phyloP scores from a whole-genome alignment of 2,329 filamentous ascomycete species.

The Aciculosporium take region DNA sequence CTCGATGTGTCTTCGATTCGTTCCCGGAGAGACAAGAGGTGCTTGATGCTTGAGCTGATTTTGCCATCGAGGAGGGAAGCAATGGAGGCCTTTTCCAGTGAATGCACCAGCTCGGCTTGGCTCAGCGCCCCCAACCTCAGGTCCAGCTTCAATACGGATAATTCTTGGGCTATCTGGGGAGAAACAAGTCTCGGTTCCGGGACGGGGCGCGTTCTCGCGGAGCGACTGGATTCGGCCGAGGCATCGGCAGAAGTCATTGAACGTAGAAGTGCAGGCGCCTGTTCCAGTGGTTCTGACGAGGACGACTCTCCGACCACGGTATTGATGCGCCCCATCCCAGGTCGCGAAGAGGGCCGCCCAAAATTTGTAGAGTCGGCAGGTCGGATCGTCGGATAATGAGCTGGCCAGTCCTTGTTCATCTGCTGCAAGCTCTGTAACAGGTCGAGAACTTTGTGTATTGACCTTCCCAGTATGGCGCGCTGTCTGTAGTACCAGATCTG shows the following conservation, averaged over 20 bases:
- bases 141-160: slow-evolving; percentile 89
- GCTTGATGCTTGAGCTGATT: slow-evolving; percentile 84
- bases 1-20: slow-evolving; percentile 95
- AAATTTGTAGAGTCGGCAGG: slow-evolving; percentile 34
- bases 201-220: slow-evolving; percentile 44
- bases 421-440: slow-evolving; percentile 70
- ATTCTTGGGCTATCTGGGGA: slow-evolving; percentile 87
- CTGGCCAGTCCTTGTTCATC: slow-evolving; percentile 85
- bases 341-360: slow-evolving; percentile 38
- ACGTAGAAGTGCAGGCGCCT: slow-evolving; percentile 44
- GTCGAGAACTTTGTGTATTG: slow-evolving; percentile 77
- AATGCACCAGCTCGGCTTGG: slow-evolving; percentile 85
- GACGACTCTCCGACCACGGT: slow-evolving; percentile 40
- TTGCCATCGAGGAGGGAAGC: slow-evolving; percentile 85
- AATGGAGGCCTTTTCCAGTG: slow-evolving; percentile 80
- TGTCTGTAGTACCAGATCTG: slow-evolving; percentile 95
- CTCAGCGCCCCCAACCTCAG: slow-evolving; percentile 76
- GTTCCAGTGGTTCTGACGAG: slow-evolving; percentile 18
- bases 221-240: slow-evolving; percentile 57
- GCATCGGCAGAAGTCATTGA: slow-evolving; percentile 55
- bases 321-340: slow-evolving; percentile 48
- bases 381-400: slow-evolving; percentile 81
- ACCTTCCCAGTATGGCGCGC: slow-evolving; percentile 68
- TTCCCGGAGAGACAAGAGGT: slow-evolving; percentile 73
- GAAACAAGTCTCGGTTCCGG: slow-evolving; percentile 74